These are phyloP conservation scores for Friedmanniomyces simplex DNA, from an alignment of 495 filamentous ascomycete species.

Conservation along the genomic window DNA sequence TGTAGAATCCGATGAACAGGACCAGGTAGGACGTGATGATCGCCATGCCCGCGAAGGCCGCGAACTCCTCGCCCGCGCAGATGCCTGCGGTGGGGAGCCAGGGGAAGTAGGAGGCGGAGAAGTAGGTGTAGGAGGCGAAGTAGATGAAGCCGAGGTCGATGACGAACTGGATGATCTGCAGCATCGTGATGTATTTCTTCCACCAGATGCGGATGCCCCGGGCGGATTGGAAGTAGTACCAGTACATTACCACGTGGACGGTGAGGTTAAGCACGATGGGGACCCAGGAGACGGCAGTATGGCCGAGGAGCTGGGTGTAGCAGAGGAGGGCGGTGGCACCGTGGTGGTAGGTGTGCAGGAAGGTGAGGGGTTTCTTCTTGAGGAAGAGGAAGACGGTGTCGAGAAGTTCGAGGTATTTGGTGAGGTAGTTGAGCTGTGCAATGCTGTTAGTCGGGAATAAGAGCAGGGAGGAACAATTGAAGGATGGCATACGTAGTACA, in stretches of 20 bases:
- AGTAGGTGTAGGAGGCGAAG: slow-evolving; percentile 38
- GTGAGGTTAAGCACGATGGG: slow-evolving; percentile 66
- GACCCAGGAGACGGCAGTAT: slow-evolving; percentile 71
- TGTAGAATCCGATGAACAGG: slow-evolving; percentile 98
- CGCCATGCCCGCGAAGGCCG: slow-evolving; percentile 83
- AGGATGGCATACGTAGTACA: slow-evolving; percentile 62
- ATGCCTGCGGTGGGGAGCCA: slow-evolving; percentile 70
- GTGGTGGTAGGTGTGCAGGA: slow-evolving; percentile 82
- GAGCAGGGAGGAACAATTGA: slow-evolving; percentile 4
- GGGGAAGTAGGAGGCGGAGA: slow-evolving; percentile 78
- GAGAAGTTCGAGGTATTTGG: slow-evolving; percentile 71
- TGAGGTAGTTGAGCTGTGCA: slow-evolving; percentile 66
- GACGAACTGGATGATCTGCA: slow-evolving; percentile 75
- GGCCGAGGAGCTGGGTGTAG: slow-evolving; percentile 72
- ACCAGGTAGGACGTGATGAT: slow-evolving; percentile 90
- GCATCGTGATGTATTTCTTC: slow-evolving; percentile 83
- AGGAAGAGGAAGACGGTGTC: slow-evolving; percentile 75
- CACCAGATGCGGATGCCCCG: slow-evolving; percentile 77
- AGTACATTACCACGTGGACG: slow-evolving; percentile 66
- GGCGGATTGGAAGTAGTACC: slow-evolving; percentile 74
- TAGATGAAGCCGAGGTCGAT: slow-evolving; percentile 55
- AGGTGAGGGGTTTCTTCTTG: slow-evolving; percentile 82
- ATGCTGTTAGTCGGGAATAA: slow-evolving; percentile 4
- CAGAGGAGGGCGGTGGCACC: slow-evolving; percentile 75
- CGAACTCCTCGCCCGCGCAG: slow-evolving; percentile 96